phyloP scores from a whole-genome alignment of 257 asterid species.

The Prunella vulgaris region DNA sequence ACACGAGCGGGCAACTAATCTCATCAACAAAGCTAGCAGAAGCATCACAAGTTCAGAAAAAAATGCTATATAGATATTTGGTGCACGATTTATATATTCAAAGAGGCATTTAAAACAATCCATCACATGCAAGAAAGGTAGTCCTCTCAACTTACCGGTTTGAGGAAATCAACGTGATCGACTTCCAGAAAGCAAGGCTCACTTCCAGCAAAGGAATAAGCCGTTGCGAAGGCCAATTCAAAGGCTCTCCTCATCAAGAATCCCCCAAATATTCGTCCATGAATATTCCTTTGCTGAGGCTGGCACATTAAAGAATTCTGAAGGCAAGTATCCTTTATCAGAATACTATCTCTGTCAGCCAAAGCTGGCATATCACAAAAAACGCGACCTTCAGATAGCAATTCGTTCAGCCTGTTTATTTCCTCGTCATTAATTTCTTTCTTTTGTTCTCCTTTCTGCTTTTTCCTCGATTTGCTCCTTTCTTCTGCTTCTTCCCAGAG shows the following conservation, averaged over 20 bases:
- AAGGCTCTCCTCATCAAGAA: conserved; percentile 90
- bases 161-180: conserved; percentile 87
- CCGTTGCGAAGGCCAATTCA: conserved; percentile 79
- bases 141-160: conserved; percentile 60
- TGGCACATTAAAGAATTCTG: conserved; percentile 88
- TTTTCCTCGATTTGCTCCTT: conserved; percentile 67
- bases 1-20: background rate
- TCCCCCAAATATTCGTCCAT: conserved; percentile 93
- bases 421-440: conserved; percentile 49
- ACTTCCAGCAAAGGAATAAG: conserved; percentile 78
- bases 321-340: conserved; percentile 72
- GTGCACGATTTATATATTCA: background rate
- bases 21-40: background rate
- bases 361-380: conserved; percentile 94
- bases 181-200: conserved; percentile 82
- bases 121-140: background rate
- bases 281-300: conserved; percentile 91
- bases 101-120: background rate
- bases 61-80: background rate
- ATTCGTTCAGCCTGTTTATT: conserved; percentile 39
- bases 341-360: conserved; percentile 82
- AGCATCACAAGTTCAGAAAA: no score
- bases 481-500: conserved; percentile 81
- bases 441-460: conserved; percentile 48
- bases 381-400: conserved; percentile 74